Conservation (phyloP, 768 basidiomycete genomes). For the Flagelloscypha sp. region DNA sequence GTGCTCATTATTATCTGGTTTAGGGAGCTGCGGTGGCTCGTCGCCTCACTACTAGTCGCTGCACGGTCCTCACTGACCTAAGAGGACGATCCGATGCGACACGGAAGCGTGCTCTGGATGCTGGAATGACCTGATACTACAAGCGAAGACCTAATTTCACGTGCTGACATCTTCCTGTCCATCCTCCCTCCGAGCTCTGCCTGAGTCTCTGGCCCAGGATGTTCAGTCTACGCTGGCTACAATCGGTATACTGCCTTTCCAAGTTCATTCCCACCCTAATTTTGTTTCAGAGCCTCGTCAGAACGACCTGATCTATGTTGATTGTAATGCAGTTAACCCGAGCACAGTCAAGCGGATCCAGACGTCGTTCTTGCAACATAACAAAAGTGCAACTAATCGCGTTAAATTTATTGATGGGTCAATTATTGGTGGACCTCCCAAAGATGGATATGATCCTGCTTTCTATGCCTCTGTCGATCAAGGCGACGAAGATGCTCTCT, state of each 20-base stretch:
- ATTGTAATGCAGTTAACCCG: conserved; percentile 54
- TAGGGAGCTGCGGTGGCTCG: conserved; percentile 50
- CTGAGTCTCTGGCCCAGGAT: too few species aligned
- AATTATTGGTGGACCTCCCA: conserved; percentile 52
- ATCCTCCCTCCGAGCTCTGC: conserved; percentile 54
- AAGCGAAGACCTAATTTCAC: conserved; percentile 20
- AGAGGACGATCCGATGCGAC: conserved; percentile 46
- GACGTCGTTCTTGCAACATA: conserved; percentile 36
- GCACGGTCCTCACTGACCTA: conserved; percentile 47
- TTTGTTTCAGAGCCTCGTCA: too few species aligned
- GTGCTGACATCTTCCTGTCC: conserved; percentile 42
- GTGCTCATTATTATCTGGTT: too few species aligned
- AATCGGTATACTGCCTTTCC: too few species aligned
- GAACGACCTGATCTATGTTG: conserved; percentile 41
- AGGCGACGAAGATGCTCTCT: conserved; percentile 22
- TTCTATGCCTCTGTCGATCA: conserved; percentile 44
- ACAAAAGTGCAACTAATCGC: conserved; percentile 14
- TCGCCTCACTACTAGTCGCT: conserved; percentile 37
- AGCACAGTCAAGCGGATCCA: conserved; percentile 41
- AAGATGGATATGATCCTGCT: conserved; percentile 38
- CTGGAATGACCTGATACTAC: conserved; percentile 37
- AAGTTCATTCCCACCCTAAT: too few species aligned
- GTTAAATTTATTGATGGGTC: conserved; percentile 46
- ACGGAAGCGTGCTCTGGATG: conserved; percentile 37
- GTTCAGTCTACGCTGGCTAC: too few species aligned